Evolutionary conservation across 106 monocot species (phyloP).

Genomic region (Triglochin maritima): DNA sequence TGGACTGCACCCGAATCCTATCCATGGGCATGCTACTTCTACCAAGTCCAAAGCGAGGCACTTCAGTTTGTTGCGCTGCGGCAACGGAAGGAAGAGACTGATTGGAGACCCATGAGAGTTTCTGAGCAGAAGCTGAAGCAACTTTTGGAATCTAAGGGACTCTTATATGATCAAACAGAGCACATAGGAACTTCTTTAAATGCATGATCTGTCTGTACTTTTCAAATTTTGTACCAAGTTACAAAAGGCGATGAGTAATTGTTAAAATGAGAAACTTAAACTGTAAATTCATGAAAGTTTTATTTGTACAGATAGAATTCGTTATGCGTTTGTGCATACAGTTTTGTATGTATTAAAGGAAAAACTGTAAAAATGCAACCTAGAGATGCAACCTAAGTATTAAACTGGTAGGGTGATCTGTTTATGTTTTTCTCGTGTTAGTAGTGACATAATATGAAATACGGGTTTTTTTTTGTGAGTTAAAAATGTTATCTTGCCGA

Average conservation of each 20-base stretch:
- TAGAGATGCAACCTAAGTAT: too few species aligned
- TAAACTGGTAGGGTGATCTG: too few species aligned
- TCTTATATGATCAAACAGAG: background rate
- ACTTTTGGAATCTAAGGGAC: slow-evolving; percentile 2
- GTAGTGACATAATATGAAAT: too few species aligned
- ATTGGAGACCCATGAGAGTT: slow-evolving; percentile 54
- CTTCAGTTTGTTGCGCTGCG: slow-evolving; percentile 72
- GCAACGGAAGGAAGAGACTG: slow-evolving; percentile 48
- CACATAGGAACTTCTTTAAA: background rate
- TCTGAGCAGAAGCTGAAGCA: slow-evolving; percentile 15
- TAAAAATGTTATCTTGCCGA: too few species aligned
- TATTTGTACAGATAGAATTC: too few species aligned
- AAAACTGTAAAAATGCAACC: too few species aligned
- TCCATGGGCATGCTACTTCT: slow-evolving; percentile 86
- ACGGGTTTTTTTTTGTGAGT: too few species aligned
- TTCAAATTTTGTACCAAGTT: background rate
- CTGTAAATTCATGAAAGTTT: too few species aligned
- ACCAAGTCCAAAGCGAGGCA: slow-evolving; percentile 80
- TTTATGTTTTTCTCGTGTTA: too few species aligned
- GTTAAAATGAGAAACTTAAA: too few species aligned
- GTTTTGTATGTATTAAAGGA: too few species aligned
- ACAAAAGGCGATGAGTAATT: background rate
- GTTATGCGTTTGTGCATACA: background rate
- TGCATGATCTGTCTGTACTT: background rate
- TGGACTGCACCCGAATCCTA: slow-evolving; percentile 75